Evolutionary conservation across 768 basidiomycete species (phyloP).

Genomic region (Tephrocybe sp.): DNA sequence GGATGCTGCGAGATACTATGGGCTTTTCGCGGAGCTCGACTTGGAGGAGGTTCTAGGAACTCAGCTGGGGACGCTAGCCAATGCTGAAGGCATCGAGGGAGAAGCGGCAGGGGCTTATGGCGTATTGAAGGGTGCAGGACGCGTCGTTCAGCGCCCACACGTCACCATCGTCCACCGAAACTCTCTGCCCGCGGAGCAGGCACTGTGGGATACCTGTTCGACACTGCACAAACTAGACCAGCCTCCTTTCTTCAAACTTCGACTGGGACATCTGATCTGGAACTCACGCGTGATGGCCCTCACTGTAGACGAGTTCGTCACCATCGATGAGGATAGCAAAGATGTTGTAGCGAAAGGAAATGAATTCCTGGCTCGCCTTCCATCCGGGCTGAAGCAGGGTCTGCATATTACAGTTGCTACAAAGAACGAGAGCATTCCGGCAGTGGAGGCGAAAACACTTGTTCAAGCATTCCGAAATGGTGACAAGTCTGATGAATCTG

Average conservation of each 20-base stretch:
- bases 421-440: conserved; percentile 38
- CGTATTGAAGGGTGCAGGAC: conserved; percentile 36
- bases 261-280: conserved; percentile 65
- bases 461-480: conserved; percentile 54
- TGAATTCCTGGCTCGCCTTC: conserved; percentile 47
- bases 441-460: conserved; percentile 70
- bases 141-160: conserved; percentile 68
- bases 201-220: conserved; percentile 50
- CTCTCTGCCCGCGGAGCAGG: conserved; percentile 25
- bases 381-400: conserved; percentile 41
- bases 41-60: conserved; percentile 45
- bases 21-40: conserved; percentile 71
- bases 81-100: conserved; percentile 22
- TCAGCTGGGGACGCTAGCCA: conserved; percentile 29
- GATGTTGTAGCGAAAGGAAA: conserved; percentile 27
- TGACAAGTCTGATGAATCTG: conserved; percentile 15
- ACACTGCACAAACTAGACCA: conserved; percentile 32
- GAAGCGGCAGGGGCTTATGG: conserved; percentile 45
- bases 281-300: conserved; percentile 79
- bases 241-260: conserved; percentile 60
- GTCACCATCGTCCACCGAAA: conserved; percentile 82
- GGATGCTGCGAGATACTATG: conserved; percentile 67
- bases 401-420: conserved; percentile 93
- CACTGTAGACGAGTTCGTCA: conserved; percentile 58
- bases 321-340: conserved; percentile 24